phyloP scores from a whole-genome alignment of 495 filamentous ascomycete species.

The Penicillium soppii region DNA sequence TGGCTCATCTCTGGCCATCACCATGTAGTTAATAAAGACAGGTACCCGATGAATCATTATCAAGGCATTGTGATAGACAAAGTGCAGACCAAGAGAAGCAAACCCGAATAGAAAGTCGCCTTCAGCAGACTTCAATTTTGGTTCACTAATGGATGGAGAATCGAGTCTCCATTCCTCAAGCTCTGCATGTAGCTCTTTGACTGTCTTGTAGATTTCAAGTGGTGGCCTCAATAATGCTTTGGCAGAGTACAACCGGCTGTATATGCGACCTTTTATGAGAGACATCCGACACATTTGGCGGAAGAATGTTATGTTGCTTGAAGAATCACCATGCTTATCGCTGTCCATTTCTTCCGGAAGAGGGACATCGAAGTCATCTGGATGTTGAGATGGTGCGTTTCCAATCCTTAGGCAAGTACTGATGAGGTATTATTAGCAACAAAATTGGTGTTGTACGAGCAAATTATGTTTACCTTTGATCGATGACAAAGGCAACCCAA shows the following conservation, averaged over 20 bases:
- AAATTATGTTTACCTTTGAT: conserved; percentile 66
- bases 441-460: background rate
- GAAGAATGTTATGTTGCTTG: conserved; percentile 80
- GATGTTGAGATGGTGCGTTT: conserved; percentile 84
- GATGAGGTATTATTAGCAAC: background rate
- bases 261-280: conserved; percentile 87
- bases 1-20: conserved; percentile 9
- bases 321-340: conserved; percentile 70
- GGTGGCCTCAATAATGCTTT: conserved; percentile 82
- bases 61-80: conserved; percentile 92
- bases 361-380: conserved; percentile 95
- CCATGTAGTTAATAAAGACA: conserved; percentile 84
- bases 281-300: conserved; percentile 83
- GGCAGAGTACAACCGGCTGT: conserved; percentile 82
- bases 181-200: conserved; percentile 82
- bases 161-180: conserved; percentile 87
- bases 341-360: conserved; percentile 76
- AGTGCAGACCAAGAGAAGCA: conserved; percentile 83
- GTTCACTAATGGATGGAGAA: conserved; percentile 71
- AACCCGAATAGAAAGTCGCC: conserved; percentile 81
- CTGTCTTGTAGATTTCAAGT: conserved; percentile 80
- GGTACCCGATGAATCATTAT: conserved; percentile 97
- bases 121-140: conserved; percentile 80
- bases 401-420: conserved; percentile 84
- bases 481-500: conserved; percentile 94